Conservation (phyloP, 2,329 filamentous ascomycete species). For the Pseudocercospora ulei region DNA sequence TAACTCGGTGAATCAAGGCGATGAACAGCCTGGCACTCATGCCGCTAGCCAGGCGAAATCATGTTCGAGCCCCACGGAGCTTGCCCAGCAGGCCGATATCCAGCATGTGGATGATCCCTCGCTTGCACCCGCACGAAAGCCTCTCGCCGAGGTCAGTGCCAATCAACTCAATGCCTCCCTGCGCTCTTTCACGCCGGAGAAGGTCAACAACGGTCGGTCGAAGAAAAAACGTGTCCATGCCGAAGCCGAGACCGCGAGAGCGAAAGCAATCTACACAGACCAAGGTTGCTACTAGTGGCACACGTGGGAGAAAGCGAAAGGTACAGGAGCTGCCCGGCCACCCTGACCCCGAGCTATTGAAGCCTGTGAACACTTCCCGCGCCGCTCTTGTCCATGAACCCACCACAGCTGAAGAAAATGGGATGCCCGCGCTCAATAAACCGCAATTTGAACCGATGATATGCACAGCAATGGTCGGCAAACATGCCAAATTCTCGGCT, state of each 20-base stretch:
- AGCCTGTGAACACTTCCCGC: background rate
- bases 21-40: too few relatives aligned
- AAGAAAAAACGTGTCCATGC: background rate
- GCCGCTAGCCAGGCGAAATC: too few relatives aligned
- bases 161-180: too few relatives aligned
- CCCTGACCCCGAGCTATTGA: background rate
- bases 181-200: slow-evolving; percentile 5
- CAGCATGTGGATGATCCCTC: background rate
- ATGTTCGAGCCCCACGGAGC: too few relatives aligned
- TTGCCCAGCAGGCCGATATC: too few relatives aligned
- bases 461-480: background rate
- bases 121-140: background rate
- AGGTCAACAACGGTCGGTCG: slow-evolving; percentile 1
- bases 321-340: background rate
- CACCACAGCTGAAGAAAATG: slow-evolving; percentile 4
- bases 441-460: slow-evolving; percentile 1
- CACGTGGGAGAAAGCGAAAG: background rate
- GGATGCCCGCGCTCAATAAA: background rate
- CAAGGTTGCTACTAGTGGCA: background rate
- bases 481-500: background rate
- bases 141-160: slow-evolving; percentile 1
- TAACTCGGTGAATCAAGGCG: too few relatives aligned
- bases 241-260: background rate
- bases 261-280: background rate
- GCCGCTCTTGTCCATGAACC: background rate